A percentile compares a stretch with the other conserved stretches of the same genome.
These are phyloP conservation scores for Astrothelium subdiscretum DNA, from an alignment of 495 filamentous ascomycete genomes.

Conservation along the genomic window DNA sequence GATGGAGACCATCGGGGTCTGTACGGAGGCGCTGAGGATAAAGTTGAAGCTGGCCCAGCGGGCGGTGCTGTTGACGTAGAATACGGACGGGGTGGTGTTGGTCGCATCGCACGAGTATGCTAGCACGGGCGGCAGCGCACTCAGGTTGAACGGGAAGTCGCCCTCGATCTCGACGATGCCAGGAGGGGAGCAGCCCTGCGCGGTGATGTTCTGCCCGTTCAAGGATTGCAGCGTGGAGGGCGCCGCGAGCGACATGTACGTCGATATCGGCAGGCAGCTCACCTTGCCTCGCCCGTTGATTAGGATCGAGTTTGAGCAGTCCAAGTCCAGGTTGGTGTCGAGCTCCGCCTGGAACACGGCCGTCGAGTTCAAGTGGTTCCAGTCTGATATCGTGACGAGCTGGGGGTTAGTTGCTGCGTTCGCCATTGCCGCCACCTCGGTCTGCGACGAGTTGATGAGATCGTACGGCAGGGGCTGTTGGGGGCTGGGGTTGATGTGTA, in stretches of 20 bases:
- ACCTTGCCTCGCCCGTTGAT: slow-evolving; percentile 44
- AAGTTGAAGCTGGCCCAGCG: slow-evolving; percentile 40
- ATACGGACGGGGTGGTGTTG: slow-evolving; percentile 25
- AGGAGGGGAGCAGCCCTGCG: slow-evolving; percentile 20
- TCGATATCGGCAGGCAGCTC: slow-evolving; percentile 35
- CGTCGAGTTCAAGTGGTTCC: slow-evolving; percentile 41
- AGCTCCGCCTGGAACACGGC: slow-evolving; percentile 23
- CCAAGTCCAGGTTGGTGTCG: slow-evolving; percentile 23
- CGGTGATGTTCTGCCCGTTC: slow-evolving; percentile 9
- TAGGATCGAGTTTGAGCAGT: slow-evolving; percentile 38
- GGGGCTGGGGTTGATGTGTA: slow-evolving; percentile 25
- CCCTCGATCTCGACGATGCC: slow-evolving; percentile 24
- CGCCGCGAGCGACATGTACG: slow-evolving; percentile 5
- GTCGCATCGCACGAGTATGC: slow-evolving; percentile 29
- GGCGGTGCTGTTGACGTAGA: slow-evolving; percentile 26
- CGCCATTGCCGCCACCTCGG: slow-evolving; percentile 33
- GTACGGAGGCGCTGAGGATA: slow-evolving; percentile 32
- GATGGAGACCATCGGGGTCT: slow-evolving; percentile 33
- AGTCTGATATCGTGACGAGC: slow-evolving; percentile 44
- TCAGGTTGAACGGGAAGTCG: slow-evolving; percentile 23
- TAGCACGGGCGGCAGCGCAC: slow-evolving; percentile 26
- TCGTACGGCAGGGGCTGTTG: slow-evolving; percentile 33
- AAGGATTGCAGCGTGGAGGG: slow-evolving; percentile 5
- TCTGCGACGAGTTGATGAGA: slow-evolving; percentile 27
- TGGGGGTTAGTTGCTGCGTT: slow-evolving; percentile 33